These are phyloP conservation scores for Cordyceps pruinosa DNA, from an alignment of 2,329 filamentous ascomycete genomes.

Conservation along the genomic window DNA sequence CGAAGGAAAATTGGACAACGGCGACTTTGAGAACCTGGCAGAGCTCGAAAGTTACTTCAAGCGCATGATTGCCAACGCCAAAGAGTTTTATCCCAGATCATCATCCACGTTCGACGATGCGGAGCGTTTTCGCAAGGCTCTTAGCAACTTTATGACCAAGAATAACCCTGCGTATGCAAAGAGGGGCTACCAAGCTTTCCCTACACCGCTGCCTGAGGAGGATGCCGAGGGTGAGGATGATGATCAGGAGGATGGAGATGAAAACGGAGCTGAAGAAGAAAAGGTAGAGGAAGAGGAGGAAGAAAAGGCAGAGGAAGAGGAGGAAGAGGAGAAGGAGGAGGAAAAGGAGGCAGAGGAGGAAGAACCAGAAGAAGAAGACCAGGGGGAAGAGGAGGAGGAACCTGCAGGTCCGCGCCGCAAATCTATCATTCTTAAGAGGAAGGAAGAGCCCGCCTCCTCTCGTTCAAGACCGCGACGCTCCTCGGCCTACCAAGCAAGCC, in stretches of 20 bases:
- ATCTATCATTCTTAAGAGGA: conserved; percentile 33
- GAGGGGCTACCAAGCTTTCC: conserved; percentile 59
- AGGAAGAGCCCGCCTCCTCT: conserved; percentile 19
- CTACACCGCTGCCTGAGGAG: conserved; percentile 64
- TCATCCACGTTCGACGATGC: conserved; percentile 75
- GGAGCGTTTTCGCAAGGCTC: conserved; percentile 76
- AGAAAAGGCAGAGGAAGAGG: conserved; percentile 31
- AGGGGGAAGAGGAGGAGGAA: conserved; percentile 26
- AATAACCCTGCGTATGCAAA: conserved; percentile 75
- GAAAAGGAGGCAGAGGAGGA: conserved; percentile 22
- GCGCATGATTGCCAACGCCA: conserved; percentile 80
- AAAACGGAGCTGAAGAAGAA: conserved; percentile 22
- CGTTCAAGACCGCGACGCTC: conserved; percentile 27
- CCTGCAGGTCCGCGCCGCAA: conserved; percentile 17
- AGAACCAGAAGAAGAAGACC: conserved; percentile 21
- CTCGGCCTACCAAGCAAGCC: conserved; percentile 26
- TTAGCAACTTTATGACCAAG: conserved; percentile 83
- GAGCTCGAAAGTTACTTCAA: conserved; percentile 79
- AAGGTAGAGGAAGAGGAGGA: conserved; percentile 28
- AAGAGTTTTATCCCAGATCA: conserved; percentile 70
- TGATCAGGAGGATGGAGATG: conserved; percentile 24
- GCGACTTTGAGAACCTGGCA: conserved; percentile 63
- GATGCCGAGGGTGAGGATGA: conserved; percentile 22
- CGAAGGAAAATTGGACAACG: conserved; percentile 63
- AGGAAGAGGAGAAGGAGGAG: conserved; percentile 22